A percentile compares a stretch with the other conserved stretches of the same genome.
Evolutionary conservation across 2,329 filamentous ascomycete species (phyloP).

Genomic region (Venturia asperata): DNA sequence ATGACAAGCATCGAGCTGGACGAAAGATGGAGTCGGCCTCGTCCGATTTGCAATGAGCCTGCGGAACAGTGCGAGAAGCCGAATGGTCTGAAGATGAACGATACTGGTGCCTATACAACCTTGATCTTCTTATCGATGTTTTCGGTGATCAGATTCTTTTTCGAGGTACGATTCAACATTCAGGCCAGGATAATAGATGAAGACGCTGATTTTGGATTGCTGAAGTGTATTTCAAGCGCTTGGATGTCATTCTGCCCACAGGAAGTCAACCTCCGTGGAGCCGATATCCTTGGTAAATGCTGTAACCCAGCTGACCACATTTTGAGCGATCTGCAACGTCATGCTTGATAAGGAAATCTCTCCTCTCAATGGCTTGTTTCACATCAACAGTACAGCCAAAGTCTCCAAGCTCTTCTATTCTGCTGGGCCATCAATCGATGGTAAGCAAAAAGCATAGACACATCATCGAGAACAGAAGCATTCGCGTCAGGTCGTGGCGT

Average conservation of each 20-base stretch:
- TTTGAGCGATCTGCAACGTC: background rate
- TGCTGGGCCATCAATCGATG: background rate
- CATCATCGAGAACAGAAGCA: background rate
- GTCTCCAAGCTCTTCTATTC: background rate
- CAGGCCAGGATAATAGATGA: background rate
- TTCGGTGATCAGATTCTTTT: background rate
- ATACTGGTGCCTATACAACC: background rate
- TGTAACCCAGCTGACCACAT: background rate
- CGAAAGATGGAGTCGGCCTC: background rate
- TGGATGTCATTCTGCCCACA: background rate
- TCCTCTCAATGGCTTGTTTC: background rate
- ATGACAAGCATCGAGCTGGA: background rate
- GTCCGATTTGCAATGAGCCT: background rate
- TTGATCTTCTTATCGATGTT: background rate
- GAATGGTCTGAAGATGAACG: background rate
- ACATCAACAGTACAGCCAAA: background rate
- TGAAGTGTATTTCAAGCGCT: background rate
- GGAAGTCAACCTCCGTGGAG: background rate
- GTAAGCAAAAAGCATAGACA: background rate
- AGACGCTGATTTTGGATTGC: background rate
- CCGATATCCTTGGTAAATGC: background rate
- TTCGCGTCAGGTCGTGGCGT: background rate
- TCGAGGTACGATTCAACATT: background rate
- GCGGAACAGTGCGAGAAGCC: background rate
- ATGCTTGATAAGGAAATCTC: background rate